Conservation (phyloP, 2,329 filamentous ascomycete species). For the Calycina herbarum region DNA sequence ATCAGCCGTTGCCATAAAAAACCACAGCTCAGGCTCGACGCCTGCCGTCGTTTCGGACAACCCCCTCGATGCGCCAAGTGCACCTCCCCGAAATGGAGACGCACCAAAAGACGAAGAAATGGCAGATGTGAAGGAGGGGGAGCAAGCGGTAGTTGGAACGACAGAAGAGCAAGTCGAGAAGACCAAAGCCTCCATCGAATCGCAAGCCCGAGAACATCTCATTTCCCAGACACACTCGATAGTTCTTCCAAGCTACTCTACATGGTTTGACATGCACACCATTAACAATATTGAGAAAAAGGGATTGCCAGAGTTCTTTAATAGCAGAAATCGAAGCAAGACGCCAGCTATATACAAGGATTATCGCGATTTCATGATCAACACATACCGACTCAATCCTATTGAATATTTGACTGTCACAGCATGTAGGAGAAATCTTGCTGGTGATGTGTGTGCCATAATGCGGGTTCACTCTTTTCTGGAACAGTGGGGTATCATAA, state of each 20-base stretch:
- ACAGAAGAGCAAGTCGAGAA: slow-evolving; percentile 58
- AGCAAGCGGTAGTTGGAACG: slow-evolving; percentile 47
- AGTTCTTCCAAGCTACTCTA: slow-evolving; percentile 94
- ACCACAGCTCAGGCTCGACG: slow-evolving; percentile 43
- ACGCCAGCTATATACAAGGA: slow-evolving; percentile 97
- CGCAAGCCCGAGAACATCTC: slow-evolving; percentile 85
- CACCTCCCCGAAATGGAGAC: slow-evolving; percentile 61
- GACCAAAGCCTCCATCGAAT: slow-evolving; percentile 79
- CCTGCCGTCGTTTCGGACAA: slow-evolving; percentile 59
- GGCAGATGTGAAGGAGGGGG: slow-evolving; percentile 60
- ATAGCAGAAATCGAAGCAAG: slow-evolving; percentile 96
- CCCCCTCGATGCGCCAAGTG: slow-evolving; percentile 68
- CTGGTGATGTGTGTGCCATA: slow-evolving; percentile 96
- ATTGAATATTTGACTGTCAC: slow-evolving; percentile 96
- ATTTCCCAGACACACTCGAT: slow-evolving; percentile 94
- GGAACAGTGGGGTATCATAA: slow-evolving; percentile 98
- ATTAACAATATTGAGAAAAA: slow-evolving; percentile 93
- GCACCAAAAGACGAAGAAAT: slow-evolving; percentile 76
- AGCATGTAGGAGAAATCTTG: slow-evolving; percentile 89
- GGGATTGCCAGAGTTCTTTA: slow-evolving; percentile 96
- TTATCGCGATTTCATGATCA: slow-evolving; percentile 99
- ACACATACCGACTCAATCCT: slow-evolving; percentile 95
- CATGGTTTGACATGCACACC: slow-evolving; percentile 97
- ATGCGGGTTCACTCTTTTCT: slow-evolving; percentile 98
- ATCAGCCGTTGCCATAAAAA: slow-evolving; percentile 54